Evolutionary conservation across 306 rosid genomes (phyloP).

Genomic region (Vicia faba): DNA sequence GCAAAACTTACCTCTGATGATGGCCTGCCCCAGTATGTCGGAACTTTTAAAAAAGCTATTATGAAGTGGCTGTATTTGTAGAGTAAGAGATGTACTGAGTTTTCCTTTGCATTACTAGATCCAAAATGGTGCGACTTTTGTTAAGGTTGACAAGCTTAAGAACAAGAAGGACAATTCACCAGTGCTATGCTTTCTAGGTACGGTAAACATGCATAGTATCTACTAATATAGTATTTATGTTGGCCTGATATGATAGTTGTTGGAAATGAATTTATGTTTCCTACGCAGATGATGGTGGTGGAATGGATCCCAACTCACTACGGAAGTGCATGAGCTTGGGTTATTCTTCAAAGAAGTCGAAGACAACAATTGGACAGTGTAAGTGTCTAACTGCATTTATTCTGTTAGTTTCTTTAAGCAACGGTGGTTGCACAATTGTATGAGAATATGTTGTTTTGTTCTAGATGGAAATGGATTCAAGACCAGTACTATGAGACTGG

Average conservation of each 20-base stretch:
- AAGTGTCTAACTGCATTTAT: constrained; percentile 51
- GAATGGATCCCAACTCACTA: constrained; percentile 77
- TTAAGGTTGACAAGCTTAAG: constrained; percentile 77
- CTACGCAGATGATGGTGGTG: constrained; percentile 90
- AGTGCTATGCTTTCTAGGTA: constrained; percentile 78
- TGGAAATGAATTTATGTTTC: constrained; percentile 31
- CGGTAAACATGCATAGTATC: constrained; percentile 31
- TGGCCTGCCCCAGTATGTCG: constrained; percentile 13
- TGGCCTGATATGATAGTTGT: constrained; percentile 23
- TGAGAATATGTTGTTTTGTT: constrained; percentile 32
- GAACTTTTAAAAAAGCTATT: constrained; percentile 6
- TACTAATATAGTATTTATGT: constrained; percentile 4
- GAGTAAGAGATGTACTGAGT: constrained; percentile 33
- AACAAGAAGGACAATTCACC: constrained; percentile 83
- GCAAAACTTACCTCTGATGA: constrained; percentile 13
- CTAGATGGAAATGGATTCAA: constrained; percentile 99
- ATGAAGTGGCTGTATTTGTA: constrained; percentile 13
- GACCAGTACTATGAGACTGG: constrained; percentile 95
- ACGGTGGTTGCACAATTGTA: background rate
- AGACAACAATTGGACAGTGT: constrained; percentile 96
- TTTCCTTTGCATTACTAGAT: constrained; percentile 49
- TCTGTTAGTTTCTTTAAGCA: constrained; percentile 21
- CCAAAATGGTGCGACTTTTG: constrained; percentile 83
- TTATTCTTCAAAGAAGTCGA: constrained; percentile 88
- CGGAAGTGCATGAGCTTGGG: constrained; percentile 99